Conservation (phyloP, 169 alveolate genomes). For the Plasmodium billcollinsi region DNA sequence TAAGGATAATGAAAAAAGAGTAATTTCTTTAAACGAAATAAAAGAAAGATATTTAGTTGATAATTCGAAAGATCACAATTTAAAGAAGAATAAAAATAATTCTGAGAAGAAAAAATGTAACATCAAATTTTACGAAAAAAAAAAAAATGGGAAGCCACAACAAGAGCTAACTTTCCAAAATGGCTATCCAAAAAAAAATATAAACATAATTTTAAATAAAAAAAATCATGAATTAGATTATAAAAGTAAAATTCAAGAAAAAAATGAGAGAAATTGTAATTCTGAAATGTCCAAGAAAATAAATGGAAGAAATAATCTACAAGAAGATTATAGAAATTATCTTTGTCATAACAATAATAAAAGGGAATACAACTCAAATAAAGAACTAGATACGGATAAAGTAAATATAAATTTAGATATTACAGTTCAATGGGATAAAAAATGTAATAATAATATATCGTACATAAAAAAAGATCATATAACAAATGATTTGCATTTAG, state of each 20-base stretch:
- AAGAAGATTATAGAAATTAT: background rate
- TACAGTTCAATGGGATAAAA: slow-evolving; percentile 54
- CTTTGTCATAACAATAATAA: background rate
- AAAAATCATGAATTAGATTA: background rate
- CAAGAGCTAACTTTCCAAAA: slow-evolving; percentile 1
- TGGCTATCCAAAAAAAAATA: background rate
- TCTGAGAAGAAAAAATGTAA: background rate
- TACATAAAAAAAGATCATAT: background rate
- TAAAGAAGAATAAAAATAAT: background rate
- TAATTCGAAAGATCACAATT: background rate
- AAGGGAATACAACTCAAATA: background rate
- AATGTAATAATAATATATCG: background rate
- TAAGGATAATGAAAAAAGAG: slow-evolving; percentile 26
- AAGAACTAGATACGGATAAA: background rate
- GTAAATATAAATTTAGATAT: slow-evolving; percentile 54
- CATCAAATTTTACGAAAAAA: background rate
- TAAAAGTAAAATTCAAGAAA: background rate
- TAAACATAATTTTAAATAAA: background rate
- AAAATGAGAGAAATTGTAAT: background rate
- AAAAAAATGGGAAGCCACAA: background rate
- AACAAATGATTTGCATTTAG: background rate
- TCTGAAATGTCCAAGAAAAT: background rate
- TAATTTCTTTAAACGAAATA: slow-evolving; percentile 51
- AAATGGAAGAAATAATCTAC: background rate
- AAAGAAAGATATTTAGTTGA: slow-evolving; percentile 58